phyloP scores from a whole-genome alignment of 2,329 filamentous ascomycete species.

The Chalaropsis thielavioides region DNA sequence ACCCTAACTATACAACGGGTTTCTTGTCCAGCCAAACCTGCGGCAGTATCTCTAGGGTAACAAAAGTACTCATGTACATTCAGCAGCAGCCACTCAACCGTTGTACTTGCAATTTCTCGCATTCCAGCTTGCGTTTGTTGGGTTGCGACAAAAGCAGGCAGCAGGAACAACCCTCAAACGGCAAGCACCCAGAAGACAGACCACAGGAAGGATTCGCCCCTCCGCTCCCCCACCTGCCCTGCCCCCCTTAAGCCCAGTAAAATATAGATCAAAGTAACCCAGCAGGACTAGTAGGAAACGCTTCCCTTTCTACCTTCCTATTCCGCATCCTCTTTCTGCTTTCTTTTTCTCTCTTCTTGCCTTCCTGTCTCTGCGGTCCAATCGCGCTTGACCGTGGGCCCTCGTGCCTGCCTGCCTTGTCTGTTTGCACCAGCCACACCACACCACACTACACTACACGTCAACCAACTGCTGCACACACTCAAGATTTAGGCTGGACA shows the following conservation, averaged over 20 bases:
- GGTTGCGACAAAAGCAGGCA: background rate
- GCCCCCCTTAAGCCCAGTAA: background rate
- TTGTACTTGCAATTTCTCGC: background rate
- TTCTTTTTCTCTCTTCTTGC: background rate
- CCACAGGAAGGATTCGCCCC: background rate
- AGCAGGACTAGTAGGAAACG: background rate
- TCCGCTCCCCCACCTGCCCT: conserved; percentile 1
- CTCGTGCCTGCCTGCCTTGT: background rate
- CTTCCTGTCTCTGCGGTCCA: background rate
- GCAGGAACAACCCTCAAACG: background rate
- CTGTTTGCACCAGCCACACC: background rate
- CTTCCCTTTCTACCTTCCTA: background rate
- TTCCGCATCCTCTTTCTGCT: background rate
- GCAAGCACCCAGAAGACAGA: background rate
- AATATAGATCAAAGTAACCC: background rate
- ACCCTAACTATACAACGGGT: background rate
- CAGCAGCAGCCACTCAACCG: background rate
- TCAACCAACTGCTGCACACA: background rate
- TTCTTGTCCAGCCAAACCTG: background rate
- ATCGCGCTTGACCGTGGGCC: background rate
- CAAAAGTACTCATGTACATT: too few species aligned
- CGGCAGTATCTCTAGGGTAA: too few species aligned
- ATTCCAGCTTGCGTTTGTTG: background rate
- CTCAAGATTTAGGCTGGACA: background rate
- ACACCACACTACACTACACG: background rate